phyloP scores from a whole-genome alignment of 495 filamentous ascomycete genomes.

The Pyrenopolyporus hunteri region DNA sequence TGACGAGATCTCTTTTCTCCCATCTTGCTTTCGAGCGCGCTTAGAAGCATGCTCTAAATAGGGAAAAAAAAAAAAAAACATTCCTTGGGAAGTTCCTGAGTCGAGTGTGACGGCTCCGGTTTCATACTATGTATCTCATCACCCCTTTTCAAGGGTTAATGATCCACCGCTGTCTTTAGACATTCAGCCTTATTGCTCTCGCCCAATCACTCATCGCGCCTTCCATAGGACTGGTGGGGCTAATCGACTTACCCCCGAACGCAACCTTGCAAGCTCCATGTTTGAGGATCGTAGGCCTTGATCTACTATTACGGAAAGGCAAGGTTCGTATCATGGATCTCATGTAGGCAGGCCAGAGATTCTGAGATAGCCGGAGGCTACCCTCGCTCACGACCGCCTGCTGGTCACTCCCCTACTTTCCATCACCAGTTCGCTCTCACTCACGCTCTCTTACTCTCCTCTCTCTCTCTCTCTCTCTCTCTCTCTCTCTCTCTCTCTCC shows the following conservation, averaged over 20 bases:
- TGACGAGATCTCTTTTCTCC: constrained; percentile 16
- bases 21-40: constrained; percentile 1
- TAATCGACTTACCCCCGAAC: constrained; percentile 33
- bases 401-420: constrained; percentile 12
- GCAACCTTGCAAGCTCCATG: constrained; percentile 36
- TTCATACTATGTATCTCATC: constrained; percentile 31
- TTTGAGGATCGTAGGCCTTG: constrained; percentile 40
- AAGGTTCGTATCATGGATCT: constrained; percentile 17
- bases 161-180: constrained; percentile 26
- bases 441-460: constrained; percentile 16
- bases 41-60: constrained; percentile 10
- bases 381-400: constrained; percentile 23
- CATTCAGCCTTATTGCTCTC: constrained; percentile 27
- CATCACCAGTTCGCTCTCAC: constrained; percentile 9
- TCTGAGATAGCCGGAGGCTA: constrained; percentile 10
- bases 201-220: constrained; percentile 30
- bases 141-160: constrained; percentile 25
- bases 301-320: constrained; percentile 29
- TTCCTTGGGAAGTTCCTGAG: constrained; percentile 2
- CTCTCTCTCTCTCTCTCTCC: constrained; percentile 15
- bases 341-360: constrained; percentile 11
- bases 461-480: constrained; percentile 16
- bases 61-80: constrained; percentile 15
- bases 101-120: constrained; percentile 27
- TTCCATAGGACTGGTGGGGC: constrained; percentile 24